Evolutionary conservation across 116 monocot species (phyloP), one percentile per base, ranked within the genome.

Genomic region (Cymodocea nodosa): DNA sequence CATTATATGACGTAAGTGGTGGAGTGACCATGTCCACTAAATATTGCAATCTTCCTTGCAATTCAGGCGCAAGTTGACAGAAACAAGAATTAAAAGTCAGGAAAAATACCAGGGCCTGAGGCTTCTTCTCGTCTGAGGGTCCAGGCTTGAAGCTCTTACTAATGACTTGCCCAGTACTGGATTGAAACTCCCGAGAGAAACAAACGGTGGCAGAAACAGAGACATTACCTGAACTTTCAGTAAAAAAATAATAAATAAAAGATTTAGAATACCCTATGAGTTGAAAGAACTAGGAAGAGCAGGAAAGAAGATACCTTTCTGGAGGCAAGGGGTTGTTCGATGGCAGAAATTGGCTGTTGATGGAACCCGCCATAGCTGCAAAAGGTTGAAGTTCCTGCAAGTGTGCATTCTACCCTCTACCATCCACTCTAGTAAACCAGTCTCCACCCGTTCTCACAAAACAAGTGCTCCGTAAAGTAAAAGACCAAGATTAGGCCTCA

Each of bases 61-160:
- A 24, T 52, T 30, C 49, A 51, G 9, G 25, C 15, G 12, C 51
- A 44, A 18, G 5, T 60, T 59, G 12, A 59, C 4, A 60, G 30
- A 50, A 17, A 13, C 14, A 16, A 44, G 15, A 60, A 6, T 52
- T 17, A 71, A 15, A 8, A 36, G 53, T 34, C 20, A 20, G 4
- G 10, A 35, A 16, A 12, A 35, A 40, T 64, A 72, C 72, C 72
- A 48, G 48, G 16, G 15, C 10, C 12, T 14, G 63, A 15, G 25
- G 20, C 24, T 56, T 55, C 16, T 65, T 5, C 18, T 25, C 57
- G 12, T 34, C 35, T 5, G 34, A 6, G 6, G 53, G n/a, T 17
- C 67, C n/a, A 35, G 67, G 67, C 51, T 67, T 67, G 67, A 67
- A 67, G 67, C 67, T 67, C 55, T 64, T 56, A 55, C 15, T 25